phyloP scores from a whole-genome alignment of 129 eudicot genomes.

The Smallanthus sonchifolius region DNA sequence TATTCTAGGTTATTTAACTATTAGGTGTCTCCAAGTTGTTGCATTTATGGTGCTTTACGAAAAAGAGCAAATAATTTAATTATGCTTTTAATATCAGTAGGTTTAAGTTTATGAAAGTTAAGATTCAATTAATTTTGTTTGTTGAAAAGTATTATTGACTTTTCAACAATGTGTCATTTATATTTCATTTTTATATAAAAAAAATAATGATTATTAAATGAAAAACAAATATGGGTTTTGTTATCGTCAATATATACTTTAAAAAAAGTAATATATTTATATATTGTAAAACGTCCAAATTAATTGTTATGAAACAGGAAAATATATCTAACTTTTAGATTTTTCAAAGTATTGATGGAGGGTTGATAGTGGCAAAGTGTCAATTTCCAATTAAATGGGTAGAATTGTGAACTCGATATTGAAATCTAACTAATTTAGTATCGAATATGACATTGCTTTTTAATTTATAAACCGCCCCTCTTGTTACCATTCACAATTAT shows the following conservation, averaged over 20 bases:
- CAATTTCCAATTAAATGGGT: background rate
- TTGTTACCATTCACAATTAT: too few species aligned
- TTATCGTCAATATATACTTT: too few species aligned
- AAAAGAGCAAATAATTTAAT: background rate
- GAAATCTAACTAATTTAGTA: background rate
- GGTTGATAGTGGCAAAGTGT: background rate
- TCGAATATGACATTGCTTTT: too few species aligned
- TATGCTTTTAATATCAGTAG: conserved; percentile 4
- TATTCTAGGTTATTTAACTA: background rate
- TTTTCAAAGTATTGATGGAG: background rate
- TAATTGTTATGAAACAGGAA: background rate
- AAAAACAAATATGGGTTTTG: background rate
- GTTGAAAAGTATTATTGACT: conserved; percentile 7
- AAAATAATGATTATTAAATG: background rate
- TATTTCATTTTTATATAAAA: background rate
- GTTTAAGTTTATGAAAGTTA: conserved; percentile 12
- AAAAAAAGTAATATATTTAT: too few species aligned
- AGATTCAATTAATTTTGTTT: conserved; percentile 2
- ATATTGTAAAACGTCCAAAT: background rate
- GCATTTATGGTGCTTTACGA: conserved; percentile 5
- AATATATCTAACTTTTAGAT: background rate
- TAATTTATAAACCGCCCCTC: too few species aligned
- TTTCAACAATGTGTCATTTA: background rate
- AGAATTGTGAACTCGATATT: background rate
- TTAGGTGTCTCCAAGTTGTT: background rate